Conservation (phyloP, 495 filamentous ascomycete genomes). For the Penicillium paradoxum region DNA sequence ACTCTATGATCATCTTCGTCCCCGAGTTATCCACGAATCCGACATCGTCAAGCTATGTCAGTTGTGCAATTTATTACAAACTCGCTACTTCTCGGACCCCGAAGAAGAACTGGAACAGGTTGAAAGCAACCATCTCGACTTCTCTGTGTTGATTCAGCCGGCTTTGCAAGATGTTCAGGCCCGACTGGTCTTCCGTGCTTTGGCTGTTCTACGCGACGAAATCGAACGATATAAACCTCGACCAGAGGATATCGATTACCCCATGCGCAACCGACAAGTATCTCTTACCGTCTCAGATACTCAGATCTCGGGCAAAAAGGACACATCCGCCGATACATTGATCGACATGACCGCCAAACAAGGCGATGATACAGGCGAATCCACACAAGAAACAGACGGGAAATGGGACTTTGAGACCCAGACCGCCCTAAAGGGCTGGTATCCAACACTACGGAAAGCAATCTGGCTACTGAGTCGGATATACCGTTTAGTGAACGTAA, state of each 20-base stretch:
- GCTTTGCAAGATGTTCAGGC: slow-evolving; percentile 72
- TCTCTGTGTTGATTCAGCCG: slow-evolving; percentile 60
- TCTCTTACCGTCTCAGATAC: slow-evolving; percentile 46
- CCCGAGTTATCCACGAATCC: slow-evolving; percentile 65
- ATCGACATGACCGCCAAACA: slow-evolving; percentile 49
- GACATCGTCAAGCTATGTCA: slow-evolving; percentile 73
- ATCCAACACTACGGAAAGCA: slow-evolving; percentile 68
- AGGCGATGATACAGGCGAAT: slow-evolving; percentile 47
- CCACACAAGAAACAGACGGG: slow-evolving; percentile 38
- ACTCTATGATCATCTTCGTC: slow-evolving; percentile 66
- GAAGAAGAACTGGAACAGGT: slow-evolving; percentile 61
- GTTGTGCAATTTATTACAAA: slow-evolving; percentile 73
- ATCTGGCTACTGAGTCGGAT: slow-evolving; percentile 80
- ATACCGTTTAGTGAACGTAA: slow-evolving; percentile 72
- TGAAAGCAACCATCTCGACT: slow-evolving; percentile 57
- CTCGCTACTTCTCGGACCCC: slow-evolving; percentile 70
- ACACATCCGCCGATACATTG: slow-evolving; percentile 35
- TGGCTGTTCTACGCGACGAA: slow-evolving; percentile 61
- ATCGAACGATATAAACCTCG: slow-evolving; percentile 67
- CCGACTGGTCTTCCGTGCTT: slow-evolving; percentile 64
- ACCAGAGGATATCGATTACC: slow-evolving; percentile 65
- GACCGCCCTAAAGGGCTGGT: slow-evolving; percentile 49
- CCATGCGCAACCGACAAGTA: slow-evolving; percentile 44
- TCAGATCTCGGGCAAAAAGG: slow-evolving; percentile 44
- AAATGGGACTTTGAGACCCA: slow-evolving; percentile 53